These are phyloP conservation scores for Penicillium diatomitis DNA, from an alignment of 495 filamentous ascomycete species.

Conservation along the genomic window DNA sequence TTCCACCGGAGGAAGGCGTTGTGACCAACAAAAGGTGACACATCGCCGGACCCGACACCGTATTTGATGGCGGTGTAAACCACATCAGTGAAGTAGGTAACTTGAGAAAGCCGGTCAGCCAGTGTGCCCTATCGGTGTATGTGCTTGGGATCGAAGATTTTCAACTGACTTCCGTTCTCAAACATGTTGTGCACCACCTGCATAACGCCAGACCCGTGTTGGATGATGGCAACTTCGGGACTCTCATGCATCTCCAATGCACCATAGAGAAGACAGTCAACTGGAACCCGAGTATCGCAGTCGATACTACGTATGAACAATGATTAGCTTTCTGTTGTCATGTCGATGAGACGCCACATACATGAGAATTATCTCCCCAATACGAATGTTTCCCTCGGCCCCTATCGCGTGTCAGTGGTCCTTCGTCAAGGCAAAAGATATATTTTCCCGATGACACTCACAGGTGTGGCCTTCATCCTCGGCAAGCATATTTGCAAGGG, in stretches of 20 bases:
- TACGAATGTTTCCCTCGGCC: slow-evolving; percentile 70
- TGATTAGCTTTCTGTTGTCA: not conserved
- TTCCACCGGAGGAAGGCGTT: slow-evolving; percentile 76
- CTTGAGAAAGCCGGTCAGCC: slow-evolving; percentile 1
- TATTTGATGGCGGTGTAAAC: slow-evolving; percentile 34
- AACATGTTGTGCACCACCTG: slow-evolving; percentile 35
- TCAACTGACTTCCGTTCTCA: slow-evolving; percentile 23
- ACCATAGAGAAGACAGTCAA: slow-evolving; percentile 39
- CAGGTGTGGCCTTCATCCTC: slow-evolving; percentile 3
- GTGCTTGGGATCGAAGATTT: not conserved
- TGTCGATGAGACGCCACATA: slow-evolving; percentile 44
- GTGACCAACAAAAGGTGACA: slow-evolving; percentile 55
- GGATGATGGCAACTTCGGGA: slow-evolving; percentile 37
- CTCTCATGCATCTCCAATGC: slow-evolving; percentile 39
- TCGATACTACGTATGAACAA: slow-evolving; percentile 15
- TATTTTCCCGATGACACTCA: not conserved
- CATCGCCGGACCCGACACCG: slow-evolving; percentile 29
- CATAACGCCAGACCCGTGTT: slow-evolving; percentile 41
- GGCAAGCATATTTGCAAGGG: slow-evolving; percentile 35
- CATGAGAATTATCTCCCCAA: slow-evolving; percentile 69
- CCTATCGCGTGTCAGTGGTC: slow-evolving; percentile 45
- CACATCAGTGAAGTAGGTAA: slow-evolving; percentile 37
- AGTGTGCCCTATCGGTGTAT: not conserved
- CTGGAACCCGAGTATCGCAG: slow-evolving; percentile 13
- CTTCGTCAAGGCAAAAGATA: not conserved